These are phyloP conservation scores for Closterium sp. DNA, from an alignment of 139 green algal genomes.

Conservation along the genomic window DNA sequence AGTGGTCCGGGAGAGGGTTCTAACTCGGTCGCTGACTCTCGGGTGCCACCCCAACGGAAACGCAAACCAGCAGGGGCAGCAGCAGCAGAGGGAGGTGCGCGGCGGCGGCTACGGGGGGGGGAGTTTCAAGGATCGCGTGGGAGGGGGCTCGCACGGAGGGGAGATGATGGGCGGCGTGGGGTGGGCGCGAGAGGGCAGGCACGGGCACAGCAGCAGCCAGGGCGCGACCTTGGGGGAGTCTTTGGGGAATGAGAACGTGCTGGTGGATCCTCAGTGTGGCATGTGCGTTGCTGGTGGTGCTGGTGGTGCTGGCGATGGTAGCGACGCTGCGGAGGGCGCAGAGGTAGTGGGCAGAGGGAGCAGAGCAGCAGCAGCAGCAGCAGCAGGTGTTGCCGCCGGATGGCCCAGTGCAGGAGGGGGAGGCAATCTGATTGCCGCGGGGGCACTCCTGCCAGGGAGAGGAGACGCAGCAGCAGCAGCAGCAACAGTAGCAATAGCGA, in stretches of 20 bases:
- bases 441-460: no score
- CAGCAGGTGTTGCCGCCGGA: no score
- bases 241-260: neutral
- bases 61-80: neutral
- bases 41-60: neutral
- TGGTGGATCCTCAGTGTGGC: neutral
- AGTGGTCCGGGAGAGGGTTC: neutral
- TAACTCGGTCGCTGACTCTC: neutral
- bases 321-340: neutral
- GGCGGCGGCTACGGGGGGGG: neutral
- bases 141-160: no score
- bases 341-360: neutral
- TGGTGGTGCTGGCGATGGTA: neutral
- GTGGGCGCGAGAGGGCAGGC: neutral
- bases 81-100: neutral
- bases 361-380: neutral
- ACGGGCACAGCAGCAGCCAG: neutral
- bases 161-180: neutral
- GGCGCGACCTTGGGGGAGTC: neutral
- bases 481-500: no score
- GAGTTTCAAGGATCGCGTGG: neutral
- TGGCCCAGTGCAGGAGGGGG: no score
- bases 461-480: neutral
- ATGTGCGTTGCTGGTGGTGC: neutral
- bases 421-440: no score